Percentiles rank a stretch among this genome's conserved stretches.
phyloP scores from a whole-genome alignment of 305 asterid genomes.

The Caryopteris hybrid region DNA sequence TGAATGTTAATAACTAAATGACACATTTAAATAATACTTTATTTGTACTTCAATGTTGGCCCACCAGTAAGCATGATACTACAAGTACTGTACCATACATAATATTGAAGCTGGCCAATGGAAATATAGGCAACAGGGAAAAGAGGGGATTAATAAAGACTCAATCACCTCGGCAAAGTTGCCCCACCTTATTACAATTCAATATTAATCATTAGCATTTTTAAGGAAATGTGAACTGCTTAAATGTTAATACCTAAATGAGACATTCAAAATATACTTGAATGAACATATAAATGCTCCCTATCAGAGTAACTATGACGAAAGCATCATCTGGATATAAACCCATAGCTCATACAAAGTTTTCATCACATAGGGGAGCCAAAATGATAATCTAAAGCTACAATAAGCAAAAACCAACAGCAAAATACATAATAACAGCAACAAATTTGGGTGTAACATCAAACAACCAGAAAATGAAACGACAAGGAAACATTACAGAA shows the following conservation, averaged over 20 bases:
- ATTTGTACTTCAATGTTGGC: neutral
- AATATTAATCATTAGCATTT: neutral
- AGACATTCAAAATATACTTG: neutral
- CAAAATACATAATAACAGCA: neutral
- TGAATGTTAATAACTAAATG: too few relatives aligned
- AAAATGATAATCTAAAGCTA: neutral
- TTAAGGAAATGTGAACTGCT: neutral
- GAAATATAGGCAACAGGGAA: conserved; percentile 46
- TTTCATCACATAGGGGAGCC: conserved; percentile 39
- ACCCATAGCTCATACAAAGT: conserved; percentile 38
- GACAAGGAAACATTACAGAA: neutral
- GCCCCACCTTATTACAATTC: conserved; percentile 6
- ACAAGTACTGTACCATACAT: neutral
- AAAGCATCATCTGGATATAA: conserved; percentile 43
- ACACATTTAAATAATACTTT: neutral
- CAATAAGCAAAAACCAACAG: neutral
- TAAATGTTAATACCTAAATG: too few relatives aligned
- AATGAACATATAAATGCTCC: conserved; percentile 3
- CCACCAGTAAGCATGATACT: conserved; percentile 3
- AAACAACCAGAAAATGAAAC: neutral
- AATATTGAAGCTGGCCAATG: conserved; percentile 7
- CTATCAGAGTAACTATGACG: conserved; percentile 85
- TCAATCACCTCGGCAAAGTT: conserved; percentile 49
- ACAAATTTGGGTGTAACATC: too few relatives aligned
- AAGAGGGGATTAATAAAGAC: conserved; percentile 31